phyloP scores from a whole-genome alignment of 2,329 filamentous ascomycete species.

The Tolypocladium tropicale region DNA sequence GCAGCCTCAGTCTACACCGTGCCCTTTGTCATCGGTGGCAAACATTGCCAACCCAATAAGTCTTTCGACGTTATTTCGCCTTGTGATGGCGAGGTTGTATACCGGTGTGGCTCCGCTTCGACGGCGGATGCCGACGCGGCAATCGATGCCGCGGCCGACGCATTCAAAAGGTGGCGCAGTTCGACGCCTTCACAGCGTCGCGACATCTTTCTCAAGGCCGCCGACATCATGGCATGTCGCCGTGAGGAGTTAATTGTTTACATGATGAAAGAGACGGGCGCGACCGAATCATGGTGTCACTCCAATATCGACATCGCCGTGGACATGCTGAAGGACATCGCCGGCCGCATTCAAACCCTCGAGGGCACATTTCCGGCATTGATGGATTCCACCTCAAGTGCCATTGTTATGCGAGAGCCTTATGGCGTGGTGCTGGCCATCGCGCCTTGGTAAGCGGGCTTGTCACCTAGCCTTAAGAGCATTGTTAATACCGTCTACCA shows the following conservation, averaged over 20 bases:
- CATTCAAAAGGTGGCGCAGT: constrained; percentile 59
- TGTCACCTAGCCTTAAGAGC: too few species aligned
- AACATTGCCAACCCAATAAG: too few species aligned
- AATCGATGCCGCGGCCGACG: constrained; percentile 45
- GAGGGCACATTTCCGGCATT: constrained; percentile 26
- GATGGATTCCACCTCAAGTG: constrained; percentile 25
- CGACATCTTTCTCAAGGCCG: constrained; percentile 60
- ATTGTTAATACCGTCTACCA: too few species aligned
- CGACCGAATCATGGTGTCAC: constrained; percentile 23
- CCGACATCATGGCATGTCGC: constrained; percentile 50
- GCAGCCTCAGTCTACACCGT: too few species aligned
- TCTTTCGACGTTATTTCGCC: too few species aligned
- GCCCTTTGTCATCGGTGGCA: too few species aligned
- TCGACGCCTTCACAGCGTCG: constrained; percentile 51
- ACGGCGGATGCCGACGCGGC: constrained; percentile 45
- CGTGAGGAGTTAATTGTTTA: constrained; percentile 49
- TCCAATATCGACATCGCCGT: constrained; percentile 27
- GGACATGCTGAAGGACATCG: constrained; percentile 32
- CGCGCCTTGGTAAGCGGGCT: constrained; percentile 60
- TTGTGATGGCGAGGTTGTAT: too few species aligned
- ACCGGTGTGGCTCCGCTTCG: constrained; percentile 34
- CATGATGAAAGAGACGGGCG: constrained; percentile 42
- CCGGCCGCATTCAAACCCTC: constrained; percentile 28
- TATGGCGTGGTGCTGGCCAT: constrained; percentile 72
- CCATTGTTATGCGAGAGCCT: constrained; percentile 63